These are phyloP conservation scores for Borealophlyctis nickersoniae DNA, from an alignment of 192 early-diverging fungal species.

Conservation along the genomic window DNA sequence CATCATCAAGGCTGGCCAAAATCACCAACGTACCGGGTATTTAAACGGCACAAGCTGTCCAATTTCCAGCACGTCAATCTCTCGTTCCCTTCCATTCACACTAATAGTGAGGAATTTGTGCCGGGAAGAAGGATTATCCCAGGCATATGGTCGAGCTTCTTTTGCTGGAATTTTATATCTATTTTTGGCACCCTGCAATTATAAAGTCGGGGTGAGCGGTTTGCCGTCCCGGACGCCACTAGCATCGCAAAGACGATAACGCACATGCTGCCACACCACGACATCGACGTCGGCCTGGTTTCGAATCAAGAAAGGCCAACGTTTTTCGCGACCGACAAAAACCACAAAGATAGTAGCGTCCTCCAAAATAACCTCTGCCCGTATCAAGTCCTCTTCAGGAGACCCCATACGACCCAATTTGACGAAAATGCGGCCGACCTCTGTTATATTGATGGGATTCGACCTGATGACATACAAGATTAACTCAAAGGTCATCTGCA, in stretches of 20 bases:
- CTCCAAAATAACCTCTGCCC: slow-evolving; percentile 79
- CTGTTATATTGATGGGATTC: slow-evolving; percentile 76
- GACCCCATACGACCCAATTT: slow-evolving; percentile 64
- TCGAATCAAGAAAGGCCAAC: slow-evolving; percentile 89
- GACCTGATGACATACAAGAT: slow-evolving; percentile 25
- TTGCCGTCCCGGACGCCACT: no score
- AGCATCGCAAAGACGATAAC: slow-evolving; percentile 3
- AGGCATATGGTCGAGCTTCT: slow-evolving; percentile 74
- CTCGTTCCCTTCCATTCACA: slow-evolving; percentile 71
- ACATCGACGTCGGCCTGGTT: slow-evolving; percentile 72
- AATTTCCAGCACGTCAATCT: slow-evolving; percentile 85
- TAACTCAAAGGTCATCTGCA: neutral
- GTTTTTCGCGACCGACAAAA: slow-evolving; percentile 66
- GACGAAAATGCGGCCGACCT: slow-evolving; percentile 82
- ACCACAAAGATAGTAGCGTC: slow-evolving; percentile 89
- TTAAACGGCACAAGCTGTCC: slow-evolving; percentile 82
- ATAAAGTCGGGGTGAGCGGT: no score
- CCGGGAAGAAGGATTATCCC: slow-evolving; percentile 79
- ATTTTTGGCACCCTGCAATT: slow-evolving; percentile 32
- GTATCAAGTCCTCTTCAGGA: slow-evolving; percentile 63
- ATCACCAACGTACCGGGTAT: slow-evolving; percentile 54
- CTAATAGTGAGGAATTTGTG: slow-evolving; percentile 72
- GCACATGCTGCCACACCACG: slow-evolving; percentile 74
- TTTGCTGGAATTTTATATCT: slow-evolving; percentile 51
- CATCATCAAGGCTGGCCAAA: neutral